These are phyloP conservation scores for Aspergillus melleus DNA, from an alignment of 2,329 filamentous ascomycete genomes.

Conservation along the genomic window DNA sequence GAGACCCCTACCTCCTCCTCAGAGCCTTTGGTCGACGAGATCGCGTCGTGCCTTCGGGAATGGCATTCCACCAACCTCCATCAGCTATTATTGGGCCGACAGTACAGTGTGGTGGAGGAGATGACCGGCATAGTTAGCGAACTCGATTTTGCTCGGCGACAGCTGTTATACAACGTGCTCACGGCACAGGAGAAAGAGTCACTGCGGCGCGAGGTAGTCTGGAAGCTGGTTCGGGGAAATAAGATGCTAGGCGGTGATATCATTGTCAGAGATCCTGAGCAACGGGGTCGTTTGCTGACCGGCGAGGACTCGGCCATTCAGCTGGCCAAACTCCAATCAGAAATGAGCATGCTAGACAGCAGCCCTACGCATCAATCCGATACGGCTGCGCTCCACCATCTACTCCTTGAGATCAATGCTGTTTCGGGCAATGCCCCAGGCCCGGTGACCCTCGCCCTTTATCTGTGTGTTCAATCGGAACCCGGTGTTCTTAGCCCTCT, in stretches of 20 bases:
- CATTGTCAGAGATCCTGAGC: conserved; percentile 84
- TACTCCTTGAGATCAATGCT: conserved; percentile 81
- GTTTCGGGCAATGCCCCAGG: conserved; percentile 76
- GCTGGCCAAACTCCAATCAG: conserved; percentile 84
- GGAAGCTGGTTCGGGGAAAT: conserved; percentile 92
- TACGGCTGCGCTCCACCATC: conserved; percentile 71
- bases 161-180: conserved; percentile 91
- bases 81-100: conserved; percentile 77
- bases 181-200: conserved; percentile 79
- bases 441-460: conserved; percentile 72
- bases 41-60: conserved; percentile 92
- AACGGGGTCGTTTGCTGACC: conserved; percentile 81
- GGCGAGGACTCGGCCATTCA: conserved; percentile 92
- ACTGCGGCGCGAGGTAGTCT: conserved; percentile 86
- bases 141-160: conserved; percentile 82
- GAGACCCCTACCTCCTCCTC: conserved; percentile 87
- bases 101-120: conserved; percentile 78
- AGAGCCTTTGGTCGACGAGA: conserved; percentile 94
- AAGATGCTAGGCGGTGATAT: conserved; percentile 92
- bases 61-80: conserved; percentile 98
- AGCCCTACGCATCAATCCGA: conserved; percentile 69
- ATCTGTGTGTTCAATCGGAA: conserved; percentile 71
- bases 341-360: conserved; percentile 91
- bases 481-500: conserved; percentile 65
- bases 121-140: conserved; percentile 77